phyloP scores from a whole-genome alignment of 2,329 filamentous ascomycete genomes.

The Fusarium incarnatum region DNA sequence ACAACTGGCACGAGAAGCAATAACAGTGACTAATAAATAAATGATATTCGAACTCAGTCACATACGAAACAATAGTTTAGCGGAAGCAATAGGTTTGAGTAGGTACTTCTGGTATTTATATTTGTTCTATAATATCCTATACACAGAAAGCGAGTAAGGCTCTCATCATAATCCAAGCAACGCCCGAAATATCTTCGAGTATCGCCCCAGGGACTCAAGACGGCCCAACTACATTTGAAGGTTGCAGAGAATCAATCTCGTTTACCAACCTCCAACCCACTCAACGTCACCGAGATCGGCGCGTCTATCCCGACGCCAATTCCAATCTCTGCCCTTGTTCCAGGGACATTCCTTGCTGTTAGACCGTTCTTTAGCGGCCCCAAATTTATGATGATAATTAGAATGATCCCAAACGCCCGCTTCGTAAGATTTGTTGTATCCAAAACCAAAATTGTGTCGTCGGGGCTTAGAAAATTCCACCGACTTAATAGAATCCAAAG shows the following conservation, averaged over 20 bases:
- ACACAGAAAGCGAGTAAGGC: conserved; percentile 74
- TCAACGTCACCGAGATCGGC: conserved; percentile 83
- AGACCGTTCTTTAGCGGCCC: conserved; percentile 56
- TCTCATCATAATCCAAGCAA: conserved; percentile 48
- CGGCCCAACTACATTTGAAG: conserved; percentile 71
- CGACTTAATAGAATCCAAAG: conserved; percentile 62
- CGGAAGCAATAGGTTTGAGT: conserved; percentile 55
- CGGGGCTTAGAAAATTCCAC: conserved; percentile 60
- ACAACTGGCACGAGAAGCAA: background rate
- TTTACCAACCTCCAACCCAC: conserved; percentile 93
- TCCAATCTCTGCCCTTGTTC: conserved; percentile 69
- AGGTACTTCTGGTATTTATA: conserved; percentile 75
- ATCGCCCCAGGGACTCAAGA: conserved; percentile 38
- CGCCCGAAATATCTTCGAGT: conserved; percentile 43
- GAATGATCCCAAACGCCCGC: conserved; percentile 62
- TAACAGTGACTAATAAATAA: background rate
- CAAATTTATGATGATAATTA: conserved; percentile 50
- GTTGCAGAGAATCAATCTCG: conserved; percentile 59
- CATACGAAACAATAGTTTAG: background rate
- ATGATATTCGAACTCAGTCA: background rate
- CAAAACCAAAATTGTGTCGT: conserved; percentile 60
- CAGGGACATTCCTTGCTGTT: conserved; percentile 64
- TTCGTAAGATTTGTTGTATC: conserved; percentile 62
- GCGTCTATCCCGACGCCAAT: conserved; percentile 71
- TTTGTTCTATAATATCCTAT: conserved; percentile 63